A percentile compares a stretch with the other conserved stretches of the same genome.
phyloP scores from a whole-genome alignment of 768 basidiomycete species.

The Paxillus rubicundulus region DNA sequence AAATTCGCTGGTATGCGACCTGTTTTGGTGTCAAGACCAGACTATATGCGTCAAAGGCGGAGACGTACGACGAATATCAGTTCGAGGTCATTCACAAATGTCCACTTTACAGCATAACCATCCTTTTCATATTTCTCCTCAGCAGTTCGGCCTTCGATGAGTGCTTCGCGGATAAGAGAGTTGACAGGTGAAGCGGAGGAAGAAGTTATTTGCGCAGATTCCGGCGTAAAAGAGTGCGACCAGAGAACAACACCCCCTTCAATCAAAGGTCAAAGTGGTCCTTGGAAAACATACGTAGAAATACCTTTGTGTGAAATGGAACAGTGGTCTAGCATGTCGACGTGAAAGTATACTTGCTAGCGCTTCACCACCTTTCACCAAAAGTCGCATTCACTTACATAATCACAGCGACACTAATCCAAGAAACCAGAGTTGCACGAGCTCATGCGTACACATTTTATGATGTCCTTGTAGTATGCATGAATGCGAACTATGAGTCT shows the following conservation, averaged over 20 bases:
- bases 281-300: background rate
- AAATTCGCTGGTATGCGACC: slow-evolving; percentile 96
- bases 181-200: slow-evolving; percentile 83
- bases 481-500: too few species aligned
- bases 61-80: slow-evolving; percentile 90
- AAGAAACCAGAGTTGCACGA: too few species aligned
- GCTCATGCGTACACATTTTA: too few species aligned
- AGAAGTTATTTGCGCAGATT: slow-evolving; percentile 64
- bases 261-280: slow-evolving; percentile 6
- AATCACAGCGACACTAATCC: too few species aligned
- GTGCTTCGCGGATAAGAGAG: slow-evolving; percentile 82
- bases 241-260: slow-evolving; percentile 90
- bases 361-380: background rate
- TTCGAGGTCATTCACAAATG: slow-evolving; percentile 91
- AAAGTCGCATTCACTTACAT: slow-evolving; percentile 1
- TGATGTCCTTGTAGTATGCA: too few species aligned
- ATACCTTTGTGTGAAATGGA: slow-evolving; percentile 93
- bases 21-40: slow-evolving; percentile 28
- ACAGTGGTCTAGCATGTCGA: slow-evolving; percentile 86
- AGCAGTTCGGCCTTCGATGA: slow-evolving; percentile 84
- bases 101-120: slow-evolving; percentile 93
- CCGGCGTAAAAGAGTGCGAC: slow-evolving; percentile 93
- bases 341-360: background rate
- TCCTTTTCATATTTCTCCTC: slow-evolving; percentile 91
- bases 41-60: background rate